Conservation (phyloP, 129 eudicot genomes). For the Logfia minima region DNA sequence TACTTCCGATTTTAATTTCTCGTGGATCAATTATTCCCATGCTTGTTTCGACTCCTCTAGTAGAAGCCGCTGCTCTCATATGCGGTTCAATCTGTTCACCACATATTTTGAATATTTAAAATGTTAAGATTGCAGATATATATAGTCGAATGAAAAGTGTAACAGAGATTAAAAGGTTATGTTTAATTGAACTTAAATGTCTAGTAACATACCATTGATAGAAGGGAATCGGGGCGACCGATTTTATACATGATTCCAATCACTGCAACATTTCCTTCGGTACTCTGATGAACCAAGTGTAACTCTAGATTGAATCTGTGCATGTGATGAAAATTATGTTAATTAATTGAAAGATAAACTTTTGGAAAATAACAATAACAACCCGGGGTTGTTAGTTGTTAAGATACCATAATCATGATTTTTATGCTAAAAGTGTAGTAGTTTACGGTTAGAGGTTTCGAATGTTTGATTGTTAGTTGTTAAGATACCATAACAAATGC, state of each 20-base stretch:
- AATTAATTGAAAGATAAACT: too few species aligned
- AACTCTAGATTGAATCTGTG: slow-evolving; percentile 50
- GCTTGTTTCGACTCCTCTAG: slow-evolving; percentile 1
- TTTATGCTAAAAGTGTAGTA: background rate
- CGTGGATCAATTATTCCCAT: slow-evolving; percentile 23
- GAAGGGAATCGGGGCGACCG: slow-evolving; percentile 46
- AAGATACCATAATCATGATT: too few species aligned
- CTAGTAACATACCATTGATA: slow-evolving; percentile 37
- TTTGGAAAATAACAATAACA: too few species aligned
- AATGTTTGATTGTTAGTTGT: too few species aligned
- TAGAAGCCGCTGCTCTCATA: slow-evolving; percentile 15
- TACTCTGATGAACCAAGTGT: slow-evolving; percentile 53
- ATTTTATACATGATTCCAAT: slow-evolving; percentile 51
- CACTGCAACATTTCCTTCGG: slow-evolving; percentile 41
- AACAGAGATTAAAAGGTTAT: too few species aligned
- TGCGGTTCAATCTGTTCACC: slow-evolving; percentile 29
- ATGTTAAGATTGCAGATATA: background rate
- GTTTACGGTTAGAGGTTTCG: background rate
- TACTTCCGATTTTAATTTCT: slow-evolving; percentile 20
- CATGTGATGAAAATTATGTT: background rate
- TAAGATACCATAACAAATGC: background rate
- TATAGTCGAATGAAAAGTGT: background rate
- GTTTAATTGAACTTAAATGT: background rate
- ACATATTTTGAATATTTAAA: background rate
- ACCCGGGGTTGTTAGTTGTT: too few species aligned